Base-by-base conservation (phyloP, 1,139 yeast species). In the Kluyveromyces marxianus region DNA sequence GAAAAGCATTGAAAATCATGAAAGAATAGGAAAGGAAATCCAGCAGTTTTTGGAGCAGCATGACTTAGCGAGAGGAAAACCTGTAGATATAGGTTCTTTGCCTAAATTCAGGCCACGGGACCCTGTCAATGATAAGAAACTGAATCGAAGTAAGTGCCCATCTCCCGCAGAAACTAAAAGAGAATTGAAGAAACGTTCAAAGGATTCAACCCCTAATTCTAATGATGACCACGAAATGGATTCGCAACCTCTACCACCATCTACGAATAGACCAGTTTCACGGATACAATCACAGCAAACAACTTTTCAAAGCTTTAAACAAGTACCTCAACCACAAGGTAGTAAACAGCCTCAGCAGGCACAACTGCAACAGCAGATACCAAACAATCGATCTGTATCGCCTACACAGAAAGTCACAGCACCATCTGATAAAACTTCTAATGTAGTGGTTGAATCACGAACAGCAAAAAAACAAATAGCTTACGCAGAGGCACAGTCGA, bases 21-120 rank as follows among this genome's bases (percentile, higher is more conserved):
- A 37, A 21, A 30, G 33, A n/a, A 46, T 60, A 27, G 49, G 49
- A 32, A 39, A 45, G 14, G 58, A 60, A 25, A 49, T 60, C 5
- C 44, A 53, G 10, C 44, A 47, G 4, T 60, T 58, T 48, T 39
- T 60, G 35, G 44, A 45, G 10, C 47, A 48, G 37, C 59, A 58
- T 45, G 60, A 57, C 44, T 54, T 57, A 24, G 45, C 45, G 35
- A 58, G 54, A 44, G 56, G 55, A n/a, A 37, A 41, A 21, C 52
- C 46, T 30, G 54, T 59, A 40, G 53, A 54, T 25, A 34, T 42
- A 5, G 44, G 47, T 21, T 44, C 52, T 28, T 47, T 58, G 34
- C 60, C 61, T 38, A 48, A 45, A 25, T 47, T 49, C 14, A 46
- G 47, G 32, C 54, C 48, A 8, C 25, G 41, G 21, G 52, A 49